Evolutionary conservation across 306 rosid species (phyloP), one percentile per base, ranked within the genome.

Genomic region (Hippophae tibetana): DNA sequence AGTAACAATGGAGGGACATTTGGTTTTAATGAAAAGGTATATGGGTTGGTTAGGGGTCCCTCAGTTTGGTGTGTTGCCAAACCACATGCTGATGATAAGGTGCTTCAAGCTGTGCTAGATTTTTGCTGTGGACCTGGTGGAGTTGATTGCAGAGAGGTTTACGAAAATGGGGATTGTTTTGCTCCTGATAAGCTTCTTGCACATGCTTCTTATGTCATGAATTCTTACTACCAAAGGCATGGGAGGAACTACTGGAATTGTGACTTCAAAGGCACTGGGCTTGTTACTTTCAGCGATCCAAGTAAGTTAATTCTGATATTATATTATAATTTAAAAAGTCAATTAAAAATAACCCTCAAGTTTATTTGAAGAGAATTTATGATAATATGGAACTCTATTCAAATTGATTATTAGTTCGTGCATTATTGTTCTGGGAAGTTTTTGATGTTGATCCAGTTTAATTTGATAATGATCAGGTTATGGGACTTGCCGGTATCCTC

Each of bases 61-160:
- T 31, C 43, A 61, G 38, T 31, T 41, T 61, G 65, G 65, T 61
- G 65, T 31, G 47, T 13, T 27, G 56, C 65, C 7, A 61, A 61
- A 55, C 65, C 65, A 13, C 49, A 54, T 31, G 43, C 56, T 12
- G 40, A 45, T 13, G 65, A 48, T 31, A 13, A 43, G 40, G 65
- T 47, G 14, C 56, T 61, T 10, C 11, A 45, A 31, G 65, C 65
- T 8, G 41, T 47, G 18, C 50, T 62, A 1, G 46, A 62, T n/a
- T 62, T 49, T 41, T 47, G 57, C 45, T 62, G 66, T 18, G 23
- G 43, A 46, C 66, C 40, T 38, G 12, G 50, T 47, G 12, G 50
- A 48, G 18, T 5, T 25, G 57, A 62, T 41, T 62, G 66, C 66
- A 62, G 42, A 38, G 48, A 23, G 45, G 51, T 51, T 40, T 57